Conservation (phyloP, 116 monocot genomes). For the Iris pallida region DNA sequence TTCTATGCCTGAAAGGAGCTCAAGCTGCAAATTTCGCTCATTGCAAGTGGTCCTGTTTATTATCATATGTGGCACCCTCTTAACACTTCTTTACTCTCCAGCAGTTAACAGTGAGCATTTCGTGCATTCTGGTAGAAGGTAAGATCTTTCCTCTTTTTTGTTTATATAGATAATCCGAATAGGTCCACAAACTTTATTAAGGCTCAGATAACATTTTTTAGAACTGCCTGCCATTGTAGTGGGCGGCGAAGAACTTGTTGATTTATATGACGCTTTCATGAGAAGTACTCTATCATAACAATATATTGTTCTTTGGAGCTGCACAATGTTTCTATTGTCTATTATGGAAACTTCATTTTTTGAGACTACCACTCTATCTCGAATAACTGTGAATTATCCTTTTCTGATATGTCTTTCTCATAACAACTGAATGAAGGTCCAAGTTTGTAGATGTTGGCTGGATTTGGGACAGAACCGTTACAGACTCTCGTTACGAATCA, state of each 20-base stretch:
- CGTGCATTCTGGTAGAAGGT: slow-evolving; percentile 23
- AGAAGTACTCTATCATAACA: background rate
- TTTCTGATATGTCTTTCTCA: background rate
- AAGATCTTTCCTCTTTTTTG: slow-evolving; percentile 1
- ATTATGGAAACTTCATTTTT: background rate
- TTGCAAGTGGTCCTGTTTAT: slow-evolving; percentile 36
- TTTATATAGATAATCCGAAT: background rate
- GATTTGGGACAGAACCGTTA: slow-evolving; percentile 26
- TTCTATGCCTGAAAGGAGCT: slow-evolving; percentile 27
- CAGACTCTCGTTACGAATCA: slow-evolving; percentile 30
- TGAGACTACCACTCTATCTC: background rate
- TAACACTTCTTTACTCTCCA: slow-evolving; percentile 36
- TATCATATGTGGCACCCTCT: slow-evolving; percentile 37
- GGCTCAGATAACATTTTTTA: background rate
- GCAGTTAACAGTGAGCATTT: slow-evolving; percentile 21
- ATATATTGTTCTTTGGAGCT: background rate
- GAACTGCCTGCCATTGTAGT: background rate
- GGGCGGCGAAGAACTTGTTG: background rate
- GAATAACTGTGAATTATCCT: background rate
- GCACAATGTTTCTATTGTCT: background rate
- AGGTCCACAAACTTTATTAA: background rate
- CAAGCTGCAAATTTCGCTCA: slow-evolving; percentile 39
- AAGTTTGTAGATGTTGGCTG: slow-evolving; percentile 47
- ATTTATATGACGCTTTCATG: background rate
- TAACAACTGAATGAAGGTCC: slow-evolving; percentile 10